Conservation (phyloP, 176 grass and related monocot species). For the Avena atlantica region DNA sequence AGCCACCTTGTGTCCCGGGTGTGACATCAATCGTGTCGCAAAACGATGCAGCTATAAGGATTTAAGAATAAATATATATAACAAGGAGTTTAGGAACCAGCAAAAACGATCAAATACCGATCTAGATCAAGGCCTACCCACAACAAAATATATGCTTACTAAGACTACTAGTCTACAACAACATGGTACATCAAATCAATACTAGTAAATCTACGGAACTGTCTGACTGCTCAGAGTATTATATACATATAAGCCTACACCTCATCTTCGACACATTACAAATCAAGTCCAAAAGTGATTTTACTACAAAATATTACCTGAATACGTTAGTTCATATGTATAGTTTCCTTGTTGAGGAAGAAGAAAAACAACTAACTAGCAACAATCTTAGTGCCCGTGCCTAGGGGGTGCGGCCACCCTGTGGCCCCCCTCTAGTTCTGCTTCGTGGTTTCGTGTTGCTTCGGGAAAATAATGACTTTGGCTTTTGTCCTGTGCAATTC, state of each 20-base stretch:
- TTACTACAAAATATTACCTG: conserved; percentile 1
- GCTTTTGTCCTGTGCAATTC: too few species aligned
- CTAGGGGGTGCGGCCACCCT: too few species aligned
- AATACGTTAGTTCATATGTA: not conserved
- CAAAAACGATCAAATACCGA: not conserved
- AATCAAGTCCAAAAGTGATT: not conserved
- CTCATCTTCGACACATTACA: not conserved
- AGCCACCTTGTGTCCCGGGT: too few species aligned
- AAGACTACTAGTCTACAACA: not conserved
- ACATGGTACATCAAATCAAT: not conserved
- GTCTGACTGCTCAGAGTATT: not conserved
- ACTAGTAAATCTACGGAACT: conserved; percentile 16
- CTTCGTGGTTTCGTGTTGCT: too few species aligned
- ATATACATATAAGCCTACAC: not conserved
- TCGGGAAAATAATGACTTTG: too few species aligned
- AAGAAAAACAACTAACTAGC: not conserved
- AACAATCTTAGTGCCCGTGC: too few species aligned
- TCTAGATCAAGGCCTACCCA: not conserved
- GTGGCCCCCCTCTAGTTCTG: too few species aligned
- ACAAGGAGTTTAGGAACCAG: not conserved
- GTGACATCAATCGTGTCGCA: not conserved
- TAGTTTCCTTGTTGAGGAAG: not conserved
- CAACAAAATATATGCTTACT: not conserved
- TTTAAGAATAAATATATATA: conserved; percentile 13
- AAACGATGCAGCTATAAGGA: not conserved